These are phyloP conservation scores for Talaromyces nanjingensis DNA, from an alignment of 495 filamentous ascomycete species.

Conservation along the genomic window DNA sequence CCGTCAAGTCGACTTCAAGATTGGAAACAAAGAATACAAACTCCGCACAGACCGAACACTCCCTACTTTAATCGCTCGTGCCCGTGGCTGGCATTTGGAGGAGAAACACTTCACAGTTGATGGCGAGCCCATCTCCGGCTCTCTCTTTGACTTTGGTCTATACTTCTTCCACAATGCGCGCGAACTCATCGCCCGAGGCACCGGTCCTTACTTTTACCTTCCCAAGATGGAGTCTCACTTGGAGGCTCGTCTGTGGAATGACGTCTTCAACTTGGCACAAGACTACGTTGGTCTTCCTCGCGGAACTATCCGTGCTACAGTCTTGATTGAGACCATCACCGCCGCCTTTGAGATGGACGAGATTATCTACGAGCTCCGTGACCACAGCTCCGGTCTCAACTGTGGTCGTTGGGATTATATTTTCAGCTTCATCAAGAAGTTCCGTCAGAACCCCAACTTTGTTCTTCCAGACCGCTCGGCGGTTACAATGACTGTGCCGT, in stretches of 20 bases:
- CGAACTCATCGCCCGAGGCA: slow-evolving; percentile 75
- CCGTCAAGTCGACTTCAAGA: slow-evolving; percentile 92
- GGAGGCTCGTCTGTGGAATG: slow-evolving; percentile 97
- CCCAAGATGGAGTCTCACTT: slow-evolving; percentile 99
- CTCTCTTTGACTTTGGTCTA: slow-evolving; percentile 94
- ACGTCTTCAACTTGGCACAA: slow-evolving; percentile 95
- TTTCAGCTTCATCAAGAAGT: slow-evolving; percentile 99
- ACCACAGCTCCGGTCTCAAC: slow-evolving; percentile 94
- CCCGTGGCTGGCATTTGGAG: slow-evolving; percentile 90
- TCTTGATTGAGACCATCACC: slow-evolving; percentile 96
- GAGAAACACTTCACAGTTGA: slow-evolving; percentile 98
- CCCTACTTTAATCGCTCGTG: slow-evolving; percentile 79
- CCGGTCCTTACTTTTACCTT: slow-evolving; percentile 97
- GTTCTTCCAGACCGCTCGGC: slow-evolving; percentile 85
- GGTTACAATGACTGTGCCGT: slow-evolving; percentile 97
- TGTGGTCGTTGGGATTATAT: slow-evolving; percentile 99
- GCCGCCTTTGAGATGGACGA: slow-evolving; percentile 99
- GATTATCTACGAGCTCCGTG: slow-evolving; percentile 98
- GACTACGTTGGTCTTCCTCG: slow-evolving; percentile 84
- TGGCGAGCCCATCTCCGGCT: slow-evolving; percentile 88
- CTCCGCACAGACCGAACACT: slow-evolving; percentile 77
- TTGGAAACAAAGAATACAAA: slow-evolving; percentile 93
- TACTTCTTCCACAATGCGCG: slow-evolving; percentile 99
- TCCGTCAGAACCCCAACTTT: slow-evolving; percentile 88
- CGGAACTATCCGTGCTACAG: slow-evolving; percentile 91